These are phyloP conservation scores for Zygoascus flipseniorum DNA, from an alignment of 805 yeast species.

Conservation along the genomic window DNA sequence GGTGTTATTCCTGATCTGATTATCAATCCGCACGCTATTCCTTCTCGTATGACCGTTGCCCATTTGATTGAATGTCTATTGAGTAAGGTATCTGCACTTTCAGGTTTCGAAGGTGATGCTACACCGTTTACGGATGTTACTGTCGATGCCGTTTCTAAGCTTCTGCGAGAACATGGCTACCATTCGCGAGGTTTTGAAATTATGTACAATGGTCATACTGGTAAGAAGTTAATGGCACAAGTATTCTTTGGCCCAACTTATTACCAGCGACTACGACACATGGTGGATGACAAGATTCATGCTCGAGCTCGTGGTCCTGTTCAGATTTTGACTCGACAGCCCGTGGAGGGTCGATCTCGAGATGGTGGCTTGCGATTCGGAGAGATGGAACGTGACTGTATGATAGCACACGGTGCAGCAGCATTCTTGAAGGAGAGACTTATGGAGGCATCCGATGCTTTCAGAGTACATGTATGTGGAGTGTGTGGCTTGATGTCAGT, in stretches of 20 bases:
- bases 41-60: constrained; percentile 99
- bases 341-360: constrained; percentile 98
- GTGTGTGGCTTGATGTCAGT: constrained; percentile 98
- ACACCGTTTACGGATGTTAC: constrained; percentile 98
- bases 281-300: constrained; percentile 98
- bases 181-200: constrained; percentile 98
- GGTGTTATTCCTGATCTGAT: constrained; percentile 97
- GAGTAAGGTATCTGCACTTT: constrained; percentile 87
- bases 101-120: constrained; percentile 98
- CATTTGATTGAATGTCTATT: constrained; percentile 97
- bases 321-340: constrained; percentile 95
- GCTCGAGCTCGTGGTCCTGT: constrained; percentile 99
- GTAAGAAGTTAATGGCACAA: constrained; percentile 95
- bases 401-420: constrained; percentile 99
- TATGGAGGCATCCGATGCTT: constrained; percentile 99
- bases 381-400: constrained; percentile 99
- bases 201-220: constrained; percentile 98
- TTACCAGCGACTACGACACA: constrained; percentile 96
- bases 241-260: constrained; percentile 99
- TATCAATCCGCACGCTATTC: constrained; percentile 98
- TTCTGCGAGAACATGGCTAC: constrained; percentile 90
- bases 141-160: constrained; percentile 89
- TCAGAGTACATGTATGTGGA: constrained; percentile 97
- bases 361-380: constrained; percentile 99
- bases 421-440: constrained; percentile 94